A percentile compares a stretch with the other conserved stretches of the same genome.
Evolutionary conservation across 164 flowering plant species (phyloP).

Genomic region (Magnolia kwangsiensis): DNA sequence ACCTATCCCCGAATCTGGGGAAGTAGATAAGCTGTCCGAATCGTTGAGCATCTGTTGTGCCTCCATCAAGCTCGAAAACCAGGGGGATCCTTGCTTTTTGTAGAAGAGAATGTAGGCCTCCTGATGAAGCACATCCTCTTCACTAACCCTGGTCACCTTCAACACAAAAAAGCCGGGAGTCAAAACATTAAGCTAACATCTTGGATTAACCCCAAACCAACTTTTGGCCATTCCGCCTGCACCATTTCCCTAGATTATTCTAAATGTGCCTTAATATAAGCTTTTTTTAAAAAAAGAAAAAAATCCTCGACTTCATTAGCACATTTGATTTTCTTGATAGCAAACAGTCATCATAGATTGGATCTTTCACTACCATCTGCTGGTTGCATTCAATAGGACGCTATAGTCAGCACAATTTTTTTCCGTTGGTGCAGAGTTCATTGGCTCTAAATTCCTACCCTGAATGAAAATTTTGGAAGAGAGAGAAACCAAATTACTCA

Average conservation of each 20-base stretch:
- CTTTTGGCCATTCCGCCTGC: background rate
- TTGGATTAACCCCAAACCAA: background rate
- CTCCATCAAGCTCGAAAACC: constrained; percentile 65
- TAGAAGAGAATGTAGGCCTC: constrained; percentile 88
- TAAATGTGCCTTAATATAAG: too few relatives aligned
- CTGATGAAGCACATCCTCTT: constrained; percentile 50
- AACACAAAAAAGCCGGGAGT: background rate
- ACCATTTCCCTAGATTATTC: too few relatives aligned
- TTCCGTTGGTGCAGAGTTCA: background rate
- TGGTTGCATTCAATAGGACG: background rate
- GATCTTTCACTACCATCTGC: background rate
- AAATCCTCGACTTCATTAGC: background rate
- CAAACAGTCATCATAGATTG: background rate
- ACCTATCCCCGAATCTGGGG: constrained; percentile 71
- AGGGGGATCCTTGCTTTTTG: constrained; percentile 62
- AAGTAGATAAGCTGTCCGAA: constrained; percentile 19
- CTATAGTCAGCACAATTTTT: background rate
- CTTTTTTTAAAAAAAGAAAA: too few relatives aligned
- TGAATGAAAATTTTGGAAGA: background rate
- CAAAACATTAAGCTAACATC: background rate
- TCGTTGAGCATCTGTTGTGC: constrained; percentile 10
- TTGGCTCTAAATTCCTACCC: background rate
- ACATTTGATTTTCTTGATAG: background rate
- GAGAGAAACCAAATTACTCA: background rate
- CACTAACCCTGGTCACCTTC: constrained; percentile 18